These are phyloP conservation scores for Annulohypoxylon bovei DNA, from an alignment of 495 filamentous ascomycete species.

Conservation along the genomic window DNA sequence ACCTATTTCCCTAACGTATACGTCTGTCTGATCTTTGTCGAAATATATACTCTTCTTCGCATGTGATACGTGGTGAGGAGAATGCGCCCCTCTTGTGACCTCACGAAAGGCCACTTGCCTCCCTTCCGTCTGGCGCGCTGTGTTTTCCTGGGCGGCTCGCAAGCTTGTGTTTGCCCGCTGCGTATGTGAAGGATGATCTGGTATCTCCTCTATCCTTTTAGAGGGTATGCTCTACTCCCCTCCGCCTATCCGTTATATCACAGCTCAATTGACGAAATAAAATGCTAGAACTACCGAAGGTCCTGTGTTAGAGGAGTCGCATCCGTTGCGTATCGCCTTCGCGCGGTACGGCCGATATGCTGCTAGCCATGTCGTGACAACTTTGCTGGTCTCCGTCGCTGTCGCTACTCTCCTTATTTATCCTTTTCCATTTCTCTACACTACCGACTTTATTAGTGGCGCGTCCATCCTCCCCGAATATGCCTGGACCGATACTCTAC, in stretches of 20 bases:
- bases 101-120: conserved; percentile 44
- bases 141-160: conserved; percentile 35
- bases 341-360: conserved; percentile 69
- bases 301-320: conserved; percentile 65
- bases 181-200: conserved; percentile 59
- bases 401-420: conserved; percentile 71
- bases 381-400: conserved; percentile 71
- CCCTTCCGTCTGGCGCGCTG: conserved; percentile 24
- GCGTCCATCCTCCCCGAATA: conserved; percentile 73
- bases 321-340: conserved; percentile 69
- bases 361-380: conserved; percentile 72
- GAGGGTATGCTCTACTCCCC: conserved; percentile 55
- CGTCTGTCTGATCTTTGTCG: neutral
- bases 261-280: conserved; percentile 37
- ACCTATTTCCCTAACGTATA: neutral
- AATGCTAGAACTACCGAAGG: conserved; percentile 67
- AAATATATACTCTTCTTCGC: neutral
- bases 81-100: conserved; percentile 43
- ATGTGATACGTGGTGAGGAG: conserved; percentile 28
- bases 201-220: conserved; percentile 72
- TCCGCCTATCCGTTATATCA: conserved; percentile 1
- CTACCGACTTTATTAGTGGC: conserved; percentile 67
- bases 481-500: conserved; percentile 78
- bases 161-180: conserved; percentile 25
- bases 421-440: conserved; percentile 73